Conservation (phyloP, 2,329 filamentous ascomycete species). For the Fusarium verrucosum region DNA sequence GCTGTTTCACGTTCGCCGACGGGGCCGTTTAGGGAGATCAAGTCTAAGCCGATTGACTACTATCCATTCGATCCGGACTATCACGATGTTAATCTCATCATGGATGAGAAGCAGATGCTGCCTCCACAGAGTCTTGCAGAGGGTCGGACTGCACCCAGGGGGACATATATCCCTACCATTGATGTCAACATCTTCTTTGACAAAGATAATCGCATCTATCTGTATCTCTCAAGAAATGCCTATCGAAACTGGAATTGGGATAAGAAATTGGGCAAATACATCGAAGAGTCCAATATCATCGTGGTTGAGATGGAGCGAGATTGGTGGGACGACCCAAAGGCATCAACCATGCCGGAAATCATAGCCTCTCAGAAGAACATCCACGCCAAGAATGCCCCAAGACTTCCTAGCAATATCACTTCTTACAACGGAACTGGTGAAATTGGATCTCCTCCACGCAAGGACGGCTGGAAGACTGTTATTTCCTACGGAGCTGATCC, state of each 20-base stretch:
- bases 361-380: slow-evolving; percentile 43
- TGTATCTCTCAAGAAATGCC: slow-evolving; percentile 49
- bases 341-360: slow-evolving; percentile 49
- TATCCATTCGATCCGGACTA: slow-evolving; percentile 50
- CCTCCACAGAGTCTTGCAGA: slow-evolving; percentile 44
- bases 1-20: slow-evolving; percentile 49
- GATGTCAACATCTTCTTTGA: slow-evolving; percentile 61
- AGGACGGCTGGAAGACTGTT: slow-evolving; percentile 51
- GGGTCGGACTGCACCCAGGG: slow-evolving; percentile 46
- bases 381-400: slow-evolving; percentile 42
- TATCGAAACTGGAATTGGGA: slow-evolving; percentile 53
- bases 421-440: slow-evolving; percentile 50
- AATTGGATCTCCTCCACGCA: slow-evolving; percentile 47
- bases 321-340: slow-evolving; percentile 50
- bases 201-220: slow-evolving; percentile 49
- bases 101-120: slow-evolving; percentile 49
- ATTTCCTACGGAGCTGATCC: slow-evolving; percentile 50
- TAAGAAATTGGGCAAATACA: slow-evolving; percentile 46
- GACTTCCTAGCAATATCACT: slow-evolving; percentile 45
- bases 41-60: slow-evolving; percentile 47
- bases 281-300: slow-evolving; percentile 52
- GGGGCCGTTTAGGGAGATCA: slow-evolving; percentile 48
- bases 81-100: slow-evolving; percentile 51
- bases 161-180: slow-evolving; percentile 53
- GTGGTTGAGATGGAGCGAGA: slow-evolving; percentile 48